Evolutionary conservation across 1,284 basidiomycete genomes (phyloP), one percentile per base, ranked within the genome.

Genomic region (Heterobasidion annosum): DNA sequence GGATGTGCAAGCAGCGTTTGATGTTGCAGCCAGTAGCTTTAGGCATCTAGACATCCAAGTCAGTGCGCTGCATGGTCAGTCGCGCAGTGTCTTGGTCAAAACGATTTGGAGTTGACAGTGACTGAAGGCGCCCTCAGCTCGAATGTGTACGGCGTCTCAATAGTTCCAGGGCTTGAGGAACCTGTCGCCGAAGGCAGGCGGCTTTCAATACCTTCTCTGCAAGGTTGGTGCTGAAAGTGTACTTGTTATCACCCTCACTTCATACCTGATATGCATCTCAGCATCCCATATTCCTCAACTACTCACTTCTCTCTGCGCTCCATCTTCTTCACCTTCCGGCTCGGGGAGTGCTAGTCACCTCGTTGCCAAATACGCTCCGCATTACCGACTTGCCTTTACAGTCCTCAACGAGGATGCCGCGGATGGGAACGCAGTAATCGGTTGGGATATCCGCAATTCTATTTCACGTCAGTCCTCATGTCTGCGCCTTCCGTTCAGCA

Each of bases 321-420:
- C 72, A 34, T 64, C 68, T 9, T 68, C 54, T 8, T 56, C 61
- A 18, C 52, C 49, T 8, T 56, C 48, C 1, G 65, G 73, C 12
- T 53, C 67, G 62, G 59, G 71, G 64, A 33, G 62, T 65, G 63
- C 75, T 65, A 70, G 76, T 49, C 79, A 82, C 56, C 78, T 82
- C 35, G 76, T 85, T 47, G 78, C 79, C 34, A 86, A 85, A 65
- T 97, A 91, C 65, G 77, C 91, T 10, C 78, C 84, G 5, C 82
- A 82, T 48, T 91, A 92, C 64, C 85, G 89, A 45, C 75, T 93
- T 16, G 80, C 89, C 5, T 93, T 93, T 68, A 86, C 85, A 16
- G 72, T 98, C 2, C 70, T 98, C 51, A 94, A 97, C 64, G 91
- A 97, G 71, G 88, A 97, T 64, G 79, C 87, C 7, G 73, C 84